Evolutionary conservation across 2,329 filamentous ascomycete species (phyloP).

Genomic region (Colletotrichum brevisporum): DNA sequence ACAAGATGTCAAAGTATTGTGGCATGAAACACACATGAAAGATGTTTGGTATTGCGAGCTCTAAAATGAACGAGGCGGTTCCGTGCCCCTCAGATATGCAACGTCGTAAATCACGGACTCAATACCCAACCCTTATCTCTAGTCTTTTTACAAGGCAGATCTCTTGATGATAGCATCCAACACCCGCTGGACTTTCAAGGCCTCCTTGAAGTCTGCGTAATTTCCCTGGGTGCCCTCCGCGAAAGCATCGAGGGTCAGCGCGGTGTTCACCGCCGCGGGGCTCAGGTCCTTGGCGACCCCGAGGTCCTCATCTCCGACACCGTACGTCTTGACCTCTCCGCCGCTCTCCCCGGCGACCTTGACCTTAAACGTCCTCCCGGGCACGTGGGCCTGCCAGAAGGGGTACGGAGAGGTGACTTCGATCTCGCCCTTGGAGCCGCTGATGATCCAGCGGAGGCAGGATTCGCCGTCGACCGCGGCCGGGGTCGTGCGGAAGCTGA

Average conservation of each 20-base stretch:
- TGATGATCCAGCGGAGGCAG: conserved; percentile 52
- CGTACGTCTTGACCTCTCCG: conserved; percentile 7
- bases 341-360: conserved; percentile 40
- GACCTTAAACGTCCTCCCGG: conserved; percentile 40
- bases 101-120: neutral
- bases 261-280: conserved; percentile 40
- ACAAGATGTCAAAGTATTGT: too few species aligned
- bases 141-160: neutral
- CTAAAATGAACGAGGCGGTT: too few species aligned
- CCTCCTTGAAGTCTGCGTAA: conserved; percentile 43
- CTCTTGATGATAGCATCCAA: conserved; percentile 44
- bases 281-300: conserved; percentile 31
- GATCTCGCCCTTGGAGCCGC: conserved; percentile 54
- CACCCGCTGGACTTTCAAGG: conserved; percentile 43
- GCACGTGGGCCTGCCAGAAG: conserved; percentile 41
- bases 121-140: neutral
- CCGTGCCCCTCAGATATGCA: too few species aligned
- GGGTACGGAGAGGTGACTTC: conserved; percentile 41
- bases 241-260: conserved; percentile 43
- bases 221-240: conserved; percentile 40
- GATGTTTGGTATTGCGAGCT: too few species aligned
- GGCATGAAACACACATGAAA: too few species aligned
- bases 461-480: conserved; percentile 41
- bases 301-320: conserved; percentile 35
- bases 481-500: conserved; percentile 45